A percentile compares a stretch with the other conserved stretches of the same genome.
phyloP scores from a whole-genome alignment of 805 yeast species.

The Wickerhamomyces kurtzmanii region DNA sequence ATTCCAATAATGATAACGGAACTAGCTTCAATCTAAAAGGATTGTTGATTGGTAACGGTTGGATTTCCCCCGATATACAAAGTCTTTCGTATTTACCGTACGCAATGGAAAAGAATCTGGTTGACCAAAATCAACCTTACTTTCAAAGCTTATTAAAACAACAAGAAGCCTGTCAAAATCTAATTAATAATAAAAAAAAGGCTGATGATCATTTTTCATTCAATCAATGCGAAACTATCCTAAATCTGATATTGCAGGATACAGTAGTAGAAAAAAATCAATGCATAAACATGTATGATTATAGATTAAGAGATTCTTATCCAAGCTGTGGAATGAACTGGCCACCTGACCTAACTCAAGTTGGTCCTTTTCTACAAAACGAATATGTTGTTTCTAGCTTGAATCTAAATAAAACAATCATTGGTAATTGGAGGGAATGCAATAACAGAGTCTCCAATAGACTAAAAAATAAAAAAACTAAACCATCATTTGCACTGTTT shows the following conservation, averaged over 20 bases:
- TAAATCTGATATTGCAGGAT: constrained; percentile 20
- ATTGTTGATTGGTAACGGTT: constrained; percentile 81
- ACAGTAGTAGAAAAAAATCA: constrained; percentile 25
- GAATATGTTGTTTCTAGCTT: constrained; percentile 39
- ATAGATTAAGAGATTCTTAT: constrained; percentile 54
- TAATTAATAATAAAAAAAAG: constrained; percentile 22
- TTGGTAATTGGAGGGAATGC: constrained; percentile 70
- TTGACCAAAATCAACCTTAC: constrained; percentile 28
- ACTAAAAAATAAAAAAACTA: constrained; percentile 41
- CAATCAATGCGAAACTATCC: constrained; percentile 33
- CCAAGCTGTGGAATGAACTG: constrained; percentile 91
- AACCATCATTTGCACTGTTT: constrained; percentile 56
- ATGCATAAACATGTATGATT: constrained; percentile 83
- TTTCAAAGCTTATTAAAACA: constrained; percentile 32
- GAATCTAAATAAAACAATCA: constrained; percentile 33
- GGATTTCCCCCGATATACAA: constrained; percentile 86
- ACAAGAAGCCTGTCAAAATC: constrained; percentile 54
- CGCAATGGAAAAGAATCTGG: constrained; percentile 46
- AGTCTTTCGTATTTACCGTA: constrained; percentile 73
- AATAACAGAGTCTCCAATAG: constrained; percentile 41
- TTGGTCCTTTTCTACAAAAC: constrained; percentile 41
- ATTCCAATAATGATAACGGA: constrained; percentile 26
- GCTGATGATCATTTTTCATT: constrained; percentile 19
- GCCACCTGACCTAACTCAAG: constrained; percentile 60
- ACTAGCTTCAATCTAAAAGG: constrained; percentile 42